Base-by-base conservation (phyloP, 1,139 yeast genomes). In the Candida tunisiensis region DNA sequence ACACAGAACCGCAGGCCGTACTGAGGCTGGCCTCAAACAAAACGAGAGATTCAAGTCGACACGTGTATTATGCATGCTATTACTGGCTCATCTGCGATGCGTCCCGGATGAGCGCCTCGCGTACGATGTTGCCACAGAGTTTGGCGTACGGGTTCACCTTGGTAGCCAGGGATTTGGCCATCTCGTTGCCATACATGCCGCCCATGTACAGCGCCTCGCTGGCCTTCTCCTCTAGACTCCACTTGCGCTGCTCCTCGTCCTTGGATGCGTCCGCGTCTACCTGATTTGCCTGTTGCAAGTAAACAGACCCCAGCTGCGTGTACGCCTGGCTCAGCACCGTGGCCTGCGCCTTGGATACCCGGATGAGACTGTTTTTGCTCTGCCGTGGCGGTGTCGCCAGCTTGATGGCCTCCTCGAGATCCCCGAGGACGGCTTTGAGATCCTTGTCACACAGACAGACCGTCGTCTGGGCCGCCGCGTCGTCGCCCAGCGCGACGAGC, bases 61-160 rank as follows among this genome's bases (percentile, higher is more conserved):
- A n/a, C n/a, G n/a, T n/a, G n/a, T n/a, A n/a, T n/a, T n/a, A n/a
- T n/a, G n/a, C n/a, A n/a, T n/a, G n/a, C n/a, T n/a, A n/a, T n/a
- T n/a, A n/a, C 19, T 7, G 19, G 9, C 19, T 17, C 5, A 11
- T 4, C 14, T 20, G 14, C 3, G 22, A 13, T 12, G 27, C 27
- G 21, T 38, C 43, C 8, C 33, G 25, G 9, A 30, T 26, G 12
- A 43, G 28, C 6, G 44, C 40, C 9, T 35, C 27, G 27, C 42
- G 37, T 16, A 50, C 46, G 34, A 49, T 45, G 27, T 44, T 42
- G 6, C 55, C 55, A 25, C 54, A 49, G 16, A 49, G 34, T 27
- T 47, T 43, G 7, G 55, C 53, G 30, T 45, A 49, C 14, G 54
- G 55, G 26, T 50, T 50, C 13, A 44, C 38, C 24, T 34, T 34